A percentile compares a stretch with the other conserved stretches of the same genome.
Conservation (phyloP, 176 grass and related monocot species). For the Musa acuminata region DNA sequence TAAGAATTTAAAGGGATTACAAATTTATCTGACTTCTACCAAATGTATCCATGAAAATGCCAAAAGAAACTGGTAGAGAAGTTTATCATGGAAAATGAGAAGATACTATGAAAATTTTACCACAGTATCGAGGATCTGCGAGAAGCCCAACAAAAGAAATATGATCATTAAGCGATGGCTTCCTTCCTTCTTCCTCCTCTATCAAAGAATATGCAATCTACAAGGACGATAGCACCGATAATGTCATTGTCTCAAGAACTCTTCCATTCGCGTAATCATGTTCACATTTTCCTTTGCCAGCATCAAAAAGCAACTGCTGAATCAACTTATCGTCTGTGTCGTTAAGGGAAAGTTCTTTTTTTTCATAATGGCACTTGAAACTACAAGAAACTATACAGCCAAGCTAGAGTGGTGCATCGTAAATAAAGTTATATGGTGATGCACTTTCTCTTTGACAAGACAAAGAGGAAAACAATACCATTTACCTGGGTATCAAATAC, state of each 20-base stretch:
- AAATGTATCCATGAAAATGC: not conserved
- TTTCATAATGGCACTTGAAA: slow-evolving; percentile 2
- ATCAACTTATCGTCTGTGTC: not conserved
- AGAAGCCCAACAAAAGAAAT: slow-evolving; percentile 94
- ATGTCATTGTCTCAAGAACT: slow-evolving; percentile 14
- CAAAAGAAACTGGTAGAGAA: not conserved
- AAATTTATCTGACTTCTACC: not conserved
- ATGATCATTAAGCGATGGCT: slow-evolving; percentile 49
- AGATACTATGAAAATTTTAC: slow-evolving; percentile 33
- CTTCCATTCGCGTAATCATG: slow-evolving; percentile 15
- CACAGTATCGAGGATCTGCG: slow-evolving; percentile 82
- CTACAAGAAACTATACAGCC: not conserved
- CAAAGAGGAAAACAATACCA: not conserved
- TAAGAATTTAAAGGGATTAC: not conserved
- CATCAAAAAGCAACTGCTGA: slow-evolving; percentile 4
- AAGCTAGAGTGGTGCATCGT: not conserved
- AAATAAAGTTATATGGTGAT: not conserved
- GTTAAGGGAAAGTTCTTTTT: not conserved
- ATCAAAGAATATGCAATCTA: slow-evolving; percentile 91
- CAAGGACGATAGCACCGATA: slow-evolving; percentile 25
- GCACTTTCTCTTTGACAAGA: not conserved
- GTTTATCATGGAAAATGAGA: slow-evolving; percentile 5
- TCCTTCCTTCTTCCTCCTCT: slow-evolving; percentile 78
- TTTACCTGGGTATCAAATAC: slow-evolving; percentile 95
- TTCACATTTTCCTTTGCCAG: slow-evolving; percentile 13